phyloP scores from a whole-genome alignment of 129 eudicot genomes.

The Saposhnikovia divaricata region DNA sequence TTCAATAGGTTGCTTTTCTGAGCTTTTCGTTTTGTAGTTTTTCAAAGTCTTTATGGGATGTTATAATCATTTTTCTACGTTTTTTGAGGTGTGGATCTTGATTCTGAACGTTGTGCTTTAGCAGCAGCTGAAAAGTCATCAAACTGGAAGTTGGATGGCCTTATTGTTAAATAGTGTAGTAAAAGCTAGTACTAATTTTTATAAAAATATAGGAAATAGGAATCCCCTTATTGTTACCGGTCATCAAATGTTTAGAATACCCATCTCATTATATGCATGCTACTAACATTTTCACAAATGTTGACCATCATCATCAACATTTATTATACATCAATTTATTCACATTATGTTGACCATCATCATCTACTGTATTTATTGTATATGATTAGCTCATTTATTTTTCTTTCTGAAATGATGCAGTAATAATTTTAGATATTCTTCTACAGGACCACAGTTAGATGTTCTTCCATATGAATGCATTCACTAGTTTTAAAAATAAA shows the following conservation, averaged over 20 bases:
- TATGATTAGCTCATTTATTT: conserved; percentile 1
- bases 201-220: not conserved
- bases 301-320: not conserved
- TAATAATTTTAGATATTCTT: not conserved
- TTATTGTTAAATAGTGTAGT: no score
- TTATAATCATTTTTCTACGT: not conserved
- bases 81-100: not conserved
- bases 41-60: not conserved
- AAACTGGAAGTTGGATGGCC: not conserved
- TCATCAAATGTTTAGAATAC: no score
- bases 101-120: not conserved
- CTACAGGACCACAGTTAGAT: not conserved
- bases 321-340: no score
- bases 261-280: no score
- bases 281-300: not conserved
- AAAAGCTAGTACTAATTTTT: not conserved
- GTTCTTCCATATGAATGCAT: not conserved
- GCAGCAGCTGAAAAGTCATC: conserved; percentile 4
- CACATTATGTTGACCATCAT: not conserved
- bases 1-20: not conserved
- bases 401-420: not conserved
- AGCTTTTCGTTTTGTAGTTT: not conserved
- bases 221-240: not conserved
- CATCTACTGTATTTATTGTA: conserved; percentile 1
- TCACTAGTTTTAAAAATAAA: not conserved